These are phyloP conservation scores for Prinsepia uniflora DNA, from an alignment of 306 rosid species.

Conservation along the genomic window DNA sequence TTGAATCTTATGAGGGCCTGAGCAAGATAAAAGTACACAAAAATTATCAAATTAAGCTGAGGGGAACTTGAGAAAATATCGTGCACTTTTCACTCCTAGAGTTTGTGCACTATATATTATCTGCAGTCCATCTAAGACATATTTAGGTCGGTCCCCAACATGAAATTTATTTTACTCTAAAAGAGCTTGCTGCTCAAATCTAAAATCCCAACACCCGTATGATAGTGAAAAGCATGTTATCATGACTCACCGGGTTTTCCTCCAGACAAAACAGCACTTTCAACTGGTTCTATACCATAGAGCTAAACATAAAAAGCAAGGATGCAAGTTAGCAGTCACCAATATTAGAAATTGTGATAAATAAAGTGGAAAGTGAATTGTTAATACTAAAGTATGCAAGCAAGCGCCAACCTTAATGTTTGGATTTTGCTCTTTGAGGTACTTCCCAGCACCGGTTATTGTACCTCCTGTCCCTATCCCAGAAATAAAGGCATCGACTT, in stretches of 20 bases:
- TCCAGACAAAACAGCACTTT: slow-evolving; percentile 82
- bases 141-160: neutral
- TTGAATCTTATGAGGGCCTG: slow-evolving; percentile 98
- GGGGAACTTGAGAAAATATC: neutral
- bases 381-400: neutral
- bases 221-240: neutral
- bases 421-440: slow-evolving; percentile 82
- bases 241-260: slow-evolving; percentile 79
- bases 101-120: neutral
- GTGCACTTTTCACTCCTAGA: neutral
- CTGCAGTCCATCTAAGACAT: neutral
- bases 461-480: slow-evolving; percentile 98
- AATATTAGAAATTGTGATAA: slow-evolving; percentile 2
- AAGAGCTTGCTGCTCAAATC: neutral
- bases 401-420: slow-evolving; percentile 55
- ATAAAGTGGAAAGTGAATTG: neutral
- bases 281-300: slow-evolving; percentile 82
- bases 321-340: neutral
- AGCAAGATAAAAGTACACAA: slow-evolving; percentile 19
- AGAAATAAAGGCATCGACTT: slow-evolving; percentile 83
- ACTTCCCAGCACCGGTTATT: slow-evolving; percentile 78
- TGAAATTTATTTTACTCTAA: neutral
- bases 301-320: slow-evolving; percentile 39
- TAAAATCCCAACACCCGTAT: neutral
- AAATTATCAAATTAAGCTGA: slow-evolving; percentile 26